Evolutionary conservation across 2,329 filamentous ascomycete genomes (phyloP).

Genomic region (Ophiostoma novo-ulmi): DNA sequence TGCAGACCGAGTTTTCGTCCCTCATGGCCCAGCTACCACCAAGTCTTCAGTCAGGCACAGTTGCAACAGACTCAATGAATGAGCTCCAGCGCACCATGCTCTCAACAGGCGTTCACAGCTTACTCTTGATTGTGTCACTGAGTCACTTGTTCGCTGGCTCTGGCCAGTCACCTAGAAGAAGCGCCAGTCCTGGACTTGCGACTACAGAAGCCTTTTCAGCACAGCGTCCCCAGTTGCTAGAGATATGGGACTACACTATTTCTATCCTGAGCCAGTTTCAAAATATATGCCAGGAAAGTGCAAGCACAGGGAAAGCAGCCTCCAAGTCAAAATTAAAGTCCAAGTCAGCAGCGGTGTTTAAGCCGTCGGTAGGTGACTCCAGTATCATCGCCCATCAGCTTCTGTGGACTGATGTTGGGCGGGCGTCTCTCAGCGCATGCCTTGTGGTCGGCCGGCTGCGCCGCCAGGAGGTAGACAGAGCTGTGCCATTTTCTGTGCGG

Average conservation of each 20-base stretch:
- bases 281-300: background rate
- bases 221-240: constrained; percentile 19
- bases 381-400: constrained; percentile 15
- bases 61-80: constrained; percentile 13
- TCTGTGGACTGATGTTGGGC: constrained; percentile 21
- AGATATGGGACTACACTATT: constrained; percentile 22
- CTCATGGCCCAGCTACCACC: constrained; percentile 12
- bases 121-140: constrained; percentile 16
- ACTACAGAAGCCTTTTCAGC: background rate
- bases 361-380: background rate
- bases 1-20: constrained; percentile 10
- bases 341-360: background rate
- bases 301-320: background rate
- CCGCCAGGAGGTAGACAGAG: constrained; percentile 18
- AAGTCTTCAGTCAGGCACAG: constrained; percentile 14
- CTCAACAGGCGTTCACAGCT: constrained; percentile 21
- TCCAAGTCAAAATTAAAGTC: background rate
- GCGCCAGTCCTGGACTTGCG: background rate
- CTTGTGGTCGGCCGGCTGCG: constrained; percentile 17
- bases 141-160: background rate
- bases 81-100: constrained; percentile 21
- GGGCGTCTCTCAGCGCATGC: constrained; percentile 20
- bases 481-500: constrained; percentile 14
- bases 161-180: background rate
- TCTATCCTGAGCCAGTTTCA: constrained; percentile 19